phyloP scores from a whole-genome alignment of 306 rosid species.

The Pterocarpus macrocarpus region DNA sequence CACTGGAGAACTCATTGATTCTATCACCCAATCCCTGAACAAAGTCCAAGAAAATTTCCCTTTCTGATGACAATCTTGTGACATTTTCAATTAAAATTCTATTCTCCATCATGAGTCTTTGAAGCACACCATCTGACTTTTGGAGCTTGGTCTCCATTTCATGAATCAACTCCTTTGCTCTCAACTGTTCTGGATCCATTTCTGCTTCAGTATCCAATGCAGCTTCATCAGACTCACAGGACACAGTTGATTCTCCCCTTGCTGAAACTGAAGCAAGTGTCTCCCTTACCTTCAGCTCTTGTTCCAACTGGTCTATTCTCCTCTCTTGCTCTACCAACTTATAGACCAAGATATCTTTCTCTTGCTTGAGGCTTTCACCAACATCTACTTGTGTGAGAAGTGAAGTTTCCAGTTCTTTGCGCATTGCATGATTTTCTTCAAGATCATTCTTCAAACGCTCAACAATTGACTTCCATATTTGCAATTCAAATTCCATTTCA shows the following conservation, averaged over 20 bases:
- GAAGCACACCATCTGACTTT: conserved; percentile 57
- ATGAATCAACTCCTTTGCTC: conserved; percentile 51
- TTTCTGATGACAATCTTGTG: conserved; percentile 63
- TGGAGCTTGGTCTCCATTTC: conserved; percentile 58
- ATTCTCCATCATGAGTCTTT: conserved; percentile 66
- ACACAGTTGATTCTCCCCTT: conserved; percentile 36
- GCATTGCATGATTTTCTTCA: conserved; percentile 58
- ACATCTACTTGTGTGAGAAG: conserved; percentile 73
- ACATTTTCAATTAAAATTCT: conserved; percentile 58
- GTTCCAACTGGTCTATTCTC: conserved; percentile 56
- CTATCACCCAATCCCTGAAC: conserved; percentile 58
- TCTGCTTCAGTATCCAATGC: conserved; percentile 61
- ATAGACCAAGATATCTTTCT: conserved; percentile 50
- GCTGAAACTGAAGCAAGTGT: conserved; percentile 32
- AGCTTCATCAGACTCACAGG: conserved; percentile 33
- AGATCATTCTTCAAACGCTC: conserved; percentile 63
- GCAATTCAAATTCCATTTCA: conserved; percentile 77
- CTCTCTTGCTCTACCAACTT: conserved; percentile 59
- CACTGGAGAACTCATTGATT: conserved; percentile 59
- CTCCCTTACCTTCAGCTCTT: conserved; percentile 47
- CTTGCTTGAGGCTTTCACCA: conserved; percentile 70
- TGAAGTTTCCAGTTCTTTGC: conserved; percentile 79
- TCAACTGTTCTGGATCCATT: conserved; percentile 52
- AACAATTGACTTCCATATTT: conserved; percentile 66
- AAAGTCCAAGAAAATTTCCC: conserved; percentile 61